A percentile compares a stretch with the other conserved stretches of the same genome.
These are phyloP conservation scores for Wickerhamiella vanderwaltii DNA, from an alignment of 805 yeast species.

Conservation along the genomic window DNA sequence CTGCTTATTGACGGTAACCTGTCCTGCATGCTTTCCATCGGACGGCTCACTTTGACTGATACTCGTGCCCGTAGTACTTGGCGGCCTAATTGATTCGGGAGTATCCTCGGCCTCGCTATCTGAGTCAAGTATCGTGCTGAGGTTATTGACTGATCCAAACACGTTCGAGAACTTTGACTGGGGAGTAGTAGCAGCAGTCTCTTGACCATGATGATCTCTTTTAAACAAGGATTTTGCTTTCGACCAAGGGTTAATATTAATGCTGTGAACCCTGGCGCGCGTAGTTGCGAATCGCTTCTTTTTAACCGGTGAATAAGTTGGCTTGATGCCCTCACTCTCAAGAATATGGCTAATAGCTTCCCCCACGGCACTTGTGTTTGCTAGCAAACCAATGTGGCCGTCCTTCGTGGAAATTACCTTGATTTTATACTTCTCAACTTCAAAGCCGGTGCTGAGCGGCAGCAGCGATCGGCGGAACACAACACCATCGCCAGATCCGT, in stretches of 20 bases:
- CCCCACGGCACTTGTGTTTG: constrained; percentile 62
- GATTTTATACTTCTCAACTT: constrained; percentile 31
- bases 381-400: constrained; percentile 73
- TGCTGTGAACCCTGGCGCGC: not conserved
- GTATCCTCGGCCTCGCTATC: too few species aligned
- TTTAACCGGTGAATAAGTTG: constrained; percentile 4
- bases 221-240: not conserved
- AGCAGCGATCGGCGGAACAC: constrained; percentile 70
- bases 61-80: too few species aligned
- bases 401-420: constrained; percentile 50
- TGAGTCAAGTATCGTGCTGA: too few species aligned
- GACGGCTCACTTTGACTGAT: too few species aligned
- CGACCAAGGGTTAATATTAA: not conserved
- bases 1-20: too few species aligned
- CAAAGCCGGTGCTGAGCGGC: constrained; percentile 67
- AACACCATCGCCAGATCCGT: constrained; percentile 92
- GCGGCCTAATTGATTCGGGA: too few species aligned
- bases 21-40: too few species aligned
- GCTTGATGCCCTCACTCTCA: constrained; percentile 37
- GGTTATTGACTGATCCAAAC: too few species aligned
- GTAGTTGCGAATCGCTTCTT: constrained; percentile 9
- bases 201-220: not conserved
- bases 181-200: not conserved
- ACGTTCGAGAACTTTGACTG: too few species aligned
- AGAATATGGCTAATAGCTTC: constrained; percentile 53